phyloP scores from a whole-genome alignment of 2,329 filamentous ascomycete species.

The Verticillium albo-atrum region DNA sequence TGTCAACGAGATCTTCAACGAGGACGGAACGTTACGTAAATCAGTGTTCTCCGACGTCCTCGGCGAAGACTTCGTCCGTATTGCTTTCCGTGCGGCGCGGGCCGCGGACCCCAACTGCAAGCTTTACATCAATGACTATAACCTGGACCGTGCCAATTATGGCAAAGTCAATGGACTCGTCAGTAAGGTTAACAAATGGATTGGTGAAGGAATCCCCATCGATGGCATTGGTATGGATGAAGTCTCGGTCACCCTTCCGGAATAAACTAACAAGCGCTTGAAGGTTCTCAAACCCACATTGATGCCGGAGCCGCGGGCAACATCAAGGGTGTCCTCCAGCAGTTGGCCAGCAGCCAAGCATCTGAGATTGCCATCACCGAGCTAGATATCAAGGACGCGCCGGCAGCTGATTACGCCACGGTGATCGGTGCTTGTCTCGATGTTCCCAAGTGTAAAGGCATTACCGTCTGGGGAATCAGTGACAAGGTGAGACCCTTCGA shows the following conservation, averaged over 20 bases:
- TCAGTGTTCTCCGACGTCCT: conserved; percentile 64
- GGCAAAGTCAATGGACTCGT: conserved; percentile 55
- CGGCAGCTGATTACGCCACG: conserved; percentile 50
- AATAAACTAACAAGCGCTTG: neutral
- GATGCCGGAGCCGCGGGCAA: conserved; percentile 35
- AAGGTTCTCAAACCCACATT: conserved; percentile 51
- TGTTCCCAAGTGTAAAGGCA: conserved; percentile 55
- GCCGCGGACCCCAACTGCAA: conserved; percentile 62
- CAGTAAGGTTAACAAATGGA: conserved; percentile 58
- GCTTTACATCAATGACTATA: conserved; percentile 74
- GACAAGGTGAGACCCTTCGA: conserved; percentile 36
- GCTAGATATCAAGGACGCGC: conserved; percentile 60
- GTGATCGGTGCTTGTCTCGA: conserved; percentile 54
- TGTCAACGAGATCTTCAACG: conserved; percentile 60
- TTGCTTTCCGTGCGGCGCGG: conserved; percentile 65
- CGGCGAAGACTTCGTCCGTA: conserved; percentile 64
- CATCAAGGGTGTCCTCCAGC: conserved; percentile 44
- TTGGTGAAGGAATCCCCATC: conserved; percentile 57
- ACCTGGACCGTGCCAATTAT: conserved; percentile 57
- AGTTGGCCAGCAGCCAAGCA: conserved; percentile 42
- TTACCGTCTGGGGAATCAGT: conserved; percentile 58
- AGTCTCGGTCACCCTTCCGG: neutral
- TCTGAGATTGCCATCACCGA: conserved; percentile 62
- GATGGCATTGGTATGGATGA: conserved; percentile 49
- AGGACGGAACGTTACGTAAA: conserved; percentile 53